These are phyloP conservation scores for Colletotrichum tabaci DNA, from an alignment of 2,329 filamentous ascomycete genomes.

Conservation along the genomic window DNA sequence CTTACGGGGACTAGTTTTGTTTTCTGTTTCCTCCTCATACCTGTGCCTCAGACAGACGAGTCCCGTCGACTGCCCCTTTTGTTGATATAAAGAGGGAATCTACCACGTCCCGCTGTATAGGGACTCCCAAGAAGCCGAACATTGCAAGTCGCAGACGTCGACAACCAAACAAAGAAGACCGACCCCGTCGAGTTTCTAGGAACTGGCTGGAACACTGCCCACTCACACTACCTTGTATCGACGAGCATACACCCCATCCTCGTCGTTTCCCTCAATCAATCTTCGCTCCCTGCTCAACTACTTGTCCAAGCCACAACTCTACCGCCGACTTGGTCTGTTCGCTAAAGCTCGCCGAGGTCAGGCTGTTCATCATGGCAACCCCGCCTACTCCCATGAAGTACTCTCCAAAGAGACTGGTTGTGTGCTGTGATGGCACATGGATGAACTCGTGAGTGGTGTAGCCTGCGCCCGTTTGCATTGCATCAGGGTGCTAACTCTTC, in stretches of 20 bases:
- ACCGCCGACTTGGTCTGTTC: background rate
- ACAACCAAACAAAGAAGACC: background rate
- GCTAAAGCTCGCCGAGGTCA: background rate
- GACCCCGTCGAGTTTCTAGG: background rate
- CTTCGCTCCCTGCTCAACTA: background rate
- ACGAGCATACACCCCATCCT: background rate
- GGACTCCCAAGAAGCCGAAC: background rate
- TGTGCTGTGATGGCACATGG: constrained; percentile 70
- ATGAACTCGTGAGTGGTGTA: constrained; percentile 58
- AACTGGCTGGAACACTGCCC: background rate
- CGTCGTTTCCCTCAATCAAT: background rate
- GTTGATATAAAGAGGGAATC: constrained; percentile 33
- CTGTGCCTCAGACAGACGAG: background rate
- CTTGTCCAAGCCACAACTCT: background rate
- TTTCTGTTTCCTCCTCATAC: constrained; percentile 16
- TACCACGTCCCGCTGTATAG: constrained; percentile 3
- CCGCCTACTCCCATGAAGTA: constrained; percentile 16
- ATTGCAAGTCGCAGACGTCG: constrained; percentile 16
- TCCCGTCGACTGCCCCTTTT: constrained; percentile 13
- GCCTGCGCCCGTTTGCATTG: too few relatives aligned
- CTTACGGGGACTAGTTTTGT: constrained; percentile 21
- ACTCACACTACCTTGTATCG: background rate
- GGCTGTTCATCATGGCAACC: constrained; percentile 14
- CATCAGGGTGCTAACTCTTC: constrained; percentile 15
- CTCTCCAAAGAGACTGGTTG: constrained; percentile 61